A percentile compares a stretch with the other conserved stretches of the same genome.
phyloP scores from a whole-genome alignment of 345 rosid species.

The Rhodamnia argentea region DNA sequence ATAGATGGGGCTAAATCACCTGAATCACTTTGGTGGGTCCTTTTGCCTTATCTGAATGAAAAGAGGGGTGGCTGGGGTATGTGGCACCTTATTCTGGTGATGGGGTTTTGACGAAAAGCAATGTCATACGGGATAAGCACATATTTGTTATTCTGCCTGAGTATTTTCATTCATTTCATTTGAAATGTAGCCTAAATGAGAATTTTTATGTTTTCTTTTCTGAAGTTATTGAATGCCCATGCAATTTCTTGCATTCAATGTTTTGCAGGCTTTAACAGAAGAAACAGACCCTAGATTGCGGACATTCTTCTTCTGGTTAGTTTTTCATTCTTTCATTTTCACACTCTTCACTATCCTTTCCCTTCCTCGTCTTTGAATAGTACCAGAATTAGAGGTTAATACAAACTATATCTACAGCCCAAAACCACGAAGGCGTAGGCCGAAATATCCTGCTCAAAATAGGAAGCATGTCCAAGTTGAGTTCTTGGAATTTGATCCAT shows the following conservation, averaged over 20 bases:
- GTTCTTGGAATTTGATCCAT: slow-evolving; percentile 59
- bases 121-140: not conserved
- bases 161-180: not conserved
- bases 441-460: slow-evolving; percentile 19
- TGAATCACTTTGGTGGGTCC: not conserved
- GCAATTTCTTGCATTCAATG: not conserved
- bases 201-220: not conserved
- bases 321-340: slow-evolving; percentile 6
- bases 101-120: not conserved
- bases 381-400: slow-evolving; percentile 2
- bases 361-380: not conserved
- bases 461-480: slow-evolving; percentile 31
- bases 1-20: not conserved
- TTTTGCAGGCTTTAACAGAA: slow-evolving; percentile 43
- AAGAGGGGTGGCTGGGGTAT: not conserved
- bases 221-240: not conserved
- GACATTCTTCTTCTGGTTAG: slow-evolving; percentile 64
- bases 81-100: not conserved
- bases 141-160: not conserved
- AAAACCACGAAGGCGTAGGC: slow-evolving; percentile 42
- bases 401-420: slow-evolving; percentile 37
- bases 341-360: not conserved
- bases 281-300: slow-evolving; percentile 43
- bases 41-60: not conserved
- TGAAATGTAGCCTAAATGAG: not conserved